Percentiles rank a stretch among this genome's conserved stretches.
These are phyloP conservation scores for Bocquillonia castaneifolia DNA, from an alignment of 441 rosid genomes.

Conservation along the genomic window DNA sequence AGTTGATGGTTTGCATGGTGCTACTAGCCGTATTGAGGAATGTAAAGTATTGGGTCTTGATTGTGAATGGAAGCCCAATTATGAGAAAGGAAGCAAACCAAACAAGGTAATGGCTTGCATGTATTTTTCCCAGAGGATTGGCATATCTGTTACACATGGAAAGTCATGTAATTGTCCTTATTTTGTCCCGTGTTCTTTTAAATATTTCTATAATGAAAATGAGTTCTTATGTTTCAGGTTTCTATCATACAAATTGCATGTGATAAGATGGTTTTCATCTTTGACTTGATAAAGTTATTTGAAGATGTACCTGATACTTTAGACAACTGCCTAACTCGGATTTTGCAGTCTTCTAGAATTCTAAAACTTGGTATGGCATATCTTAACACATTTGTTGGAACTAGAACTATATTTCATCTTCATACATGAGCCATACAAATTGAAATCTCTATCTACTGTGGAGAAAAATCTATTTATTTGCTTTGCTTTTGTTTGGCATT, in stretches of 20 bases:
- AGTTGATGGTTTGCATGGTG: slow-evolving; percentile 45
- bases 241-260: slow-evolving; percentile 91
- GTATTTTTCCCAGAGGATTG: slow-evolving; percentile 7
- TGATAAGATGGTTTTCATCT: slow-evolving; percentile 61
- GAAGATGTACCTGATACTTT: slow-evolving; percentile 54
- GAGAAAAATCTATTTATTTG: neutral
- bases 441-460: neutral
- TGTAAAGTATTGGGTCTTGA: slow-evolving; percentile 81
- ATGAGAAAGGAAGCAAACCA: slow-evolving; percentile 60
- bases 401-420: slow-evolving; percentile 12
- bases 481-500: slow-evolving; percentile 4
- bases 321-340: slow-evolving; percentile 60
- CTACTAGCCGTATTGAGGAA: slow-evolving; percentile 53
- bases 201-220: slow-evolving; percentile 13
- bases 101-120: slow-evolving; percentile 50
- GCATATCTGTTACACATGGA: neutral
- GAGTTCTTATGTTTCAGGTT: slow-evolving; percentile 54
- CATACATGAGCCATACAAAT: neutral
- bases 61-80: slow-evolving; percentile 97
- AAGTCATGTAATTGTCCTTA: neutral
- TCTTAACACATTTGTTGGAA: slow-evolving; percentile 10
- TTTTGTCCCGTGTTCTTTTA: neutral
- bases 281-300: slow-evolving; percentile 83
- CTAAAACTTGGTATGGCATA: slow-evolving; percentile 75
- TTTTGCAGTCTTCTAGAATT: slow-evolving; percentile 62